A percentile compares a stretch with the other conserved stretches of the same genome.
Evolutionary conservation across 1,284 basidiomycete species (phyloP).

Genomic region (Pseudozyma sp.): DNA sequence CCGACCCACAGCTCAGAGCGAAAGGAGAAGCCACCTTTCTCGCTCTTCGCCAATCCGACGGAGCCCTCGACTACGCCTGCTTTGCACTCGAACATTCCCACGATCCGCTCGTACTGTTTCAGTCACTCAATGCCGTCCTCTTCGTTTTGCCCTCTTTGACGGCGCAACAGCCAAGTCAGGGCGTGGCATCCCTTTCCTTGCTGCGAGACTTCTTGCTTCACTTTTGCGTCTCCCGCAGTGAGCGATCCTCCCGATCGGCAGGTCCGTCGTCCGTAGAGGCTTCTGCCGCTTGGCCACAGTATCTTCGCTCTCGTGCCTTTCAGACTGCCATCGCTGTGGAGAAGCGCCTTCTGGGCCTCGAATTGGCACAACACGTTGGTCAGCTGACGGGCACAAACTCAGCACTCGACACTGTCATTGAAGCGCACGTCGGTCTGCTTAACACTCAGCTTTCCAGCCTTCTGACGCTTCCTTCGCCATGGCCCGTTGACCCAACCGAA

Average conservation of each 20-base stretch:
- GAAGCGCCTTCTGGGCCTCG: slow-evolving; percentile 51
- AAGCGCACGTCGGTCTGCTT: slow-evolving; percentile 39
- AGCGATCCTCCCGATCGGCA: slow-evolving; percentile 22
- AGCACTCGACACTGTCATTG: slow-evolving; percentile 25
- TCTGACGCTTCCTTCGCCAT: slow-evolving; percentile 35
- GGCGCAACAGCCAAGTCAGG: slow-evolving; percentile 24
- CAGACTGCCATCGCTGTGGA: slow-evolving; percentile 55
- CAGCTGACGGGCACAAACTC: slow-evolving; percentile 20
- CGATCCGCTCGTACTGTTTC: slow-evolving; percentile 56
- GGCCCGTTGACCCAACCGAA: slow-evolving; percentile 38
- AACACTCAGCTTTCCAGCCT: slow-evolving; percentile 42
- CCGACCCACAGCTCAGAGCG: slow-evolving; percentile 48
- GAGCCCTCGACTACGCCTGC: slow-evolving; percentile 56
- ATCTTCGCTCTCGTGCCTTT: slow-evolving; percentile 48
- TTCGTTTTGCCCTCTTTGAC: slow-evolving; percentile 45
- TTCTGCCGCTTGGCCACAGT: slow-evolving; percentile 47
- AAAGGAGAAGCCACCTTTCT: slow-evolving; percentile 59
- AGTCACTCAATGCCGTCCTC: slow-evolving; percentile 50
- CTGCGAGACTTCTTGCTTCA: slow-evolving; percentile 56
- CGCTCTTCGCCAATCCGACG: slow-evolving; percentile 48
- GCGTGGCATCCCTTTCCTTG: slow-evolving; percentile 30
- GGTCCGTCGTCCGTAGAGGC: slow-evolving; percentile 9
- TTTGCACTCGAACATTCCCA: slow-evolving; percentile 53
- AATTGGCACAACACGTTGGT: slow-evolving; percentile 46
- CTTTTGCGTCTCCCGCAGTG: slow-evolving; percentile 44